Conservation (phyloP, 2,329 filamentous ascomycete species). For the Neobulgaria alba region DNA sequence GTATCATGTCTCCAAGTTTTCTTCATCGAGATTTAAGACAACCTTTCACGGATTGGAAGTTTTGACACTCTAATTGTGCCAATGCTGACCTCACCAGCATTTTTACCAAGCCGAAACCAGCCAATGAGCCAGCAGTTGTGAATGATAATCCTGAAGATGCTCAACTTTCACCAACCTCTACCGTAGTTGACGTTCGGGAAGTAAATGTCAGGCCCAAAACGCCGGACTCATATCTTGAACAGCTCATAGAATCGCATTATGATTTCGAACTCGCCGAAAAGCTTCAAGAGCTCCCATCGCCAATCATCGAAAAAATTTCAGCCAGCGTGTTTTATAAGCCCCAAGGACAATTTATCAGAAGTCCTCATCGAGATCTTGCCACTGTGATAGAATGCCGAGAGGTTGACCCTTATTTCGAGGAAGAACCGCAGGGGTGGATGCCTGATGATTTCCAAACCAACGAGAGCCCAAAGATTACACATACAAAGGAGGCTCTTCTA, state of each 20-base stretch:
- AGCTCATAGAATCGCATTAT: slow-evolving; percentile 10
- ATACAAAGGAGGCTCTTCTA: neutral
- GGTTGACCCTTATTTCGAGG: neutral
- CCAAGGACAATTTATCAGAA: neutral
- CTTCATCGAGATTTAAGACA: too few species aligned
- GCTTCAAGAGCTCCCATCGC: neutral
- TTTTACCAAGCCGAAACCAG: too few species aligned
- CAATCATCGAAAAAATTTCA: neutral
- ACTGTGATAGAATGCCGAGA: neutral
- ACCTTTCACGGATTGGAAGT: too few species aligned
- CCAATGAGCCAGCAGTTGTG: too few species aligned
- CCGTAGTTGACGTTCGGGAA: neutral
- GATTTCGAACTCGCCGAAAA: neutral
- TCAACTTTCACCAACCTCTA: neutral
- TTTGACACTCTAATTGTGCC: too few species aligned
- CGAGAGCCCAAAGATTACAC: neutral
- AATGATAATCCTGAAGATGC: too few species aligned
- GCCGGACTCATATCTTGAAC: slow-evolving; percentile 15
- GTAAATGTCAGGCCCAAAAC: slow-evolving; percentile 2
- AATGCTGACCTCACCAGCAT: too few species aligned
- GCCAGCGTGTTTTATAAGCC: neutral
- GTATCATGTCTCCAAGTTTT: too few species aligned
- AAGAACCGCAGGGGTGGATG: neutral
- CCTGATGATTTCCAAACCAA: neutral
- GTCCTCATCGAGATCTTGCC: neutral